Evolutionary conservation across 768 basidiomycete species (phyloP), one percentile per base, ranked within the genome.

Genomic region (Sporobolomyces roseus): DNA sequence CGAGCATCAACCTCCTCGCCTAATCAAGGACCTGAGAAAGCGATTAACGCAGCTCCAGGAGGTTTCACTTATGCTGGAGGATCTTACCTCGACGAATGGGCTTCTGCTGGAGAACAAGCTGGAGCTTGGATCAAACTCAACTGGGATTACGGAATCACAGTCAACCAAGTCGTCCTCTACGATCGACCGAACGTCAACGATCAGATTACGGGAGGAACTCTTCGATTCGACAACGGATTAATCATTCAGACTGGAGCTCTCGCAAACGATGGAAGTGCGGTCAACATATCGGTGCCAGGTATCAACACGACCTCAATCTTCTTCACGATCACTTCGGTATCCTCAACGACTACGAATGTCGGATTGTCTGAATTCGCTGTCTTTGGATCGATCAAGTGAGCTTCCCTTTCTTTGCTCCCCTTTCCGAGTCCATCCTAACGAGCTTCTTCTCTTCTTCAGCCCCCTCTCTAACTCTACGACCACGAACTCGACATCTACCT

Each of bases 111-210:
- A 54, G 53, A 66, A 48, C 53, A 54, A 0, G 61, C 32, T 2
- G 69, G 69, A 25, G 64, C 73, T 1, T 61, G 58, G 53, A 14
- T 65, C 51, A 58, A 53, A 21, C 48, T 71, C 30, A 63, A 59
- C 10, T 74, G 65, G 65, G 41, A 61, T 0, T 52, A 66, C 46
- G 23, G 49, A 3, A 52, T 65, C 33, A 45, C 29, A 29, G 59
- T 72, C 66, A 48, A 51, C 25, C 46, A 62, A 49, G 51, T 72
- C 45, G 52, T 52, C 41, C 53, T 72, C 33, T 68, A 63, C 52
- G 71, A 72, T 50, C 70, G 71, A 19, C 72, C 72, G 23, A 73
- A 73, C 58, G 41, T 53, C 4, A 25, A 17, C 48, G 72, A 73
- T 48, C 68, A 73, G 17, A 41, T 73, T 38, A 69, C 65, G 1